Evolutionary conservation across 2,329 filamentous ascomycete genomes (phyloP).

Genomic region (Colletotrichum sp.): DNA sequence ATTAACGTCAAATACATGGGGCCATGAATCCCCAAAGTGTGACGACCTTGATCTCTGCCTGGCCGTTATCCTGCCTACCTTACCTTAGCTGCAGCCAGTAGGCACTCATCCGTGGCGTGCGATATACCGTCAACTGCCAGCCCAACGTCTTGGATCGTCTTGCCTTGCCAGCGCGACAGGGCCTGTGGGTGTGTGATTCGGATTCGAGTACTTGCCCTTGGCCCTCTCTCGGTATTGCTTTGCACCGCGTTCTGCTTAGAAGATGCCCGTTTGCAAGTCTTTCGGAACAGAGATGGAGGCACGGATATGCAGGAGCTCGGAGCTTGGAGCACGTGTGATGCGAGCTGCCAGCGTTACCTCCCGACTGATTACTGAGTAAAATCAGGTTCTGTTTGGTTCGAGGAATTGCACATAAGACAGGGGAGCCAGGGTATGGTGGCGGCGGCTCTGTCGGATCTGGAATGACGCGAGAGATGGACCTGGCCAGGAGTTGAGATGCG

Average conservation of each 20-base stretch:
- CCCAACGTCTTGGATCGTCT: background rate
- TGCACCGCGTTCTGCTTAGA: background rate
- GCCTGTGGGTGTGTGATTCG: background rate
- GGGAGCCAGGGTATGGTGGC: constrained; percentile 4
- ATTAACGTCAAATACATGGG: background rate
- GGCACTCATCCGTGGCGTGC: background rate
- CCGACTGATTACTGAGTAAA: background rate
- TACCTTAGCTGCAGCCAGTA: background rate
- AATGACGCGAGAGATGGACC: constrained; percentile 3
- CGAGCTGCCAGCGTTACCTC: constrained; percentile 1
- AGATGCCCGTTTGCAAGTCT: background rate
- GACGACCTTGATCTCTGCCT: constrained; percentile 12
- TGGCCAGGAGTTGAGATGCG: constrained; percentile 13
- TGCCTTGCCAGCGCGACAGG: background rate
- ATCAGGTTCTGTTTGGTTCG: background rate
- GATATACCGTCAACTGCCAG: background rate
- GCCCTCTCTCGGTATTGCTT: background rate
- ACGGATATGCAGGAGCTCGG: constrained; percentile 18
- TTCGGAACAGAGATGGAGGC: constrained; percentile 10
- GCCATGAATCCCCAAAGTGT: background rate
- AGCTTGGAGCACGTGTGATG: background rate
- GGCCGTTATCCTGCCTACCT: background rate
- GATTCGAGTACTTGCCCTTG: background rate
- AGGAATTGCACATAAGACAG: background rate
- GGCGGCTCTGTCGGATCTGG: constrained; percentile 22